Evolutionary conservation across 1,139 yeast genomes (phyloP).

Genomic region (Suhomyces coccinellae): DNA sequence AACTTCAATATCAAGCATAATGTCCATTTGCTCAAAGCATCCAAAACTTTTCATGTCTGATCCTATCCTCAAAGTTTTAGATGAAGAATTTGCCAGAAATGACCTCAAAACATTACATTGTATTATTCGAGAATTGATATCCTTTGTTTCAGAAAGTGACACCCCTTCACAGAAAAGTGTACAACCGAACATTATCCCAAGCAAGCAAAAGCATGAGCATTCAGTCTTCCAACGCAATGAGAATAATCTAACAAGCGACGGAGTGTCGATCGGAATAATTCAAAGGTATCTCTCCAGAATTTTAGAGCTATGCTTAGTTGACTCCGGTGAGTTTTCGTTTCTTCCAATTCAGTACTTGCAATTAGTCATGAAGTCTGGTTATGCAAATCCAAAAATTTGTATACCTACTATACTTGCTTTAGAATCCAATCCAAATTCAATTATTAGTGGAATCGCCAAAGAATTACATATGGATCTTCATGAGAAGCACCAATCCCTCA

Average conservation of each 20-base stretch:
- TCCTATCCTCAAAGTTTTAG: constrained; percentile 54
- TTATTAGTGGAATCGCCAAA: constrained; percentile 50
- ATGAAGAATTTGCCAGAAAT: constrained; percentile 41
- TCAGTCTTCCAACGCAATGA: constrained; percentile 53
- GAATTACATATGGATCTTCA: constrained; percentile 56
- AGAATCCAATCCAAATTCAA: constrained; percentile 50
- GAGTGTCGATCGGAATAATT: constrained; percentile 69
- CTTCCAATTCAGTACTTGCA: constrained; percentile 56
- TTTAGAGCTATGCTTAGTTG: constrained; percentile 48
- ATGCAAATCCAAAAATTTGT: constrained; percentile 71
- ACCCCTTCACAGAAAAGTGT: constrained; percentile 6
- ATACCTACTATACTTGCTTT: constrained; percentile 71
- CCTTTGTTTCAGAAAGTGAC: constrained; percentile 57
- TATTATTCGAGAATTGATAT: constrained; percentile 55
- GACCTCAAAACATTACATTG: constrained; percentile 43
- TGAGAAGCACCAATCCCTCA: constrained; percentile 68
- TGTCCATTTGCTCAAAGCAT: constrained; percentile 58
- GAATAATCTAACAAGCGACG: constrained; percentile 54
- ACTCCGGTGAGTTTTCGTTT: constrained; percentile 46
- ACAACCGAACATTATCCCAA: background rate
- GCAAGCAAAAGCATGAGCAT: constrained; percentile 22
- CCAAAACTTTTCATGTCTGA: constrained; percentile 62
- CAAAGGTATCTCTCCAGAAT: constrained; percentile 58
- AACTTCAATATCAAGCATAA: constrained; percentile 56
- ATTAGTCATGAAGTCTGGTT: constrained; percentile 60